Percentiles rank a stretch among this genome's conserved stretches.
Conservation (phyloP, 2,329 filamentous ascomycete genomes). For the Fusarium sp. region DNA sequence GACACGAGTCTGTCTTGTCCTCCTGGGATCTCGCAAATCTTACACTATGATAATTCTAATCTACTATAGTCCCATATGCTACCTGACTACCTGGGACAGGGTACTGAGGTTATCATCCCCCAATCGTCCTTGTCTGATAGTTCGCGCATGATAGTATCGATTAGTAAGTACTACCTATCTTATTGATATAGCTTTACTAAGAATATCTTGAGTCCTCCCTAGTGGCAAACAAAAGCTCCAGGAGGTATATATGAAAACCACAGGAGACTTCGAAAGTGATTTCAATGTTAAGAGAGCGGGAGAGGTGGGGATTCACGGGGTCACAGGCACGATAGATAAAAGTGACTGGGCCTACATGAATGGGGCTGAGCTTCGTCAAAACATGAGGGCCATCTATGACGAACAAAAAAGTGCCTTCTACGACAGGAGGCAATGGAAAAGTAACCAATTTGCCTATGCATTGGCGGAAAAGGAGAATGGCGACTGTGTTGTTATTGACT, state of each 20-base stretch:
- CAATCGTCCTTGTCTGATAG: background rate
- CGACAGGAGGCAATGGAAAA: background rate
- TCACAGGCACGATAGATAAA: background rate
- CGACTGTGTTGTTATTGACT: background rate
- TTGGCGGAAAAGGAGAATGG: background rate
- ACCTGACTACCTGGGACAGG: background rate
- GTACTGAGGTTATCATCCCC: background rate
- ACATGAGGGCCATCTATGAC: background rate
- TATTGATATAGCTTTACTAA: background rate
- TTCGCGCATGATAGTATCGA: background rate
- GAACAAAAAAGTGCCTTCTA: background rate
- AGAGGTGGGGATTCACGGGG: background rate
- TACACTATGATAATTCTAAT: background rate
- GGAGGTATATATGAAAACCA: no score
- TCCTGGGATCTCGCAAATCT: background rate
- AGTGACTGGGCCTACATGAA: constrained; percentile 1
- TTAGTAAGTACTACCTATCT: background rate
- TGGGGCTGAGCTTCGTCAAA: background rate
- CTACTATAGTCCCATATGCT: background rate
- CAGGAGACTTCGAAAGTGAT: background rate
- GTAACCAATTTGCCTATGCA: background rate
- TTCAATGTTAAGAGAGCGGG: background rate
- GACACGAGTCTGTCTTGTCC: background rate
- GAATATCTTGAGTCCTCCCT: background rate
- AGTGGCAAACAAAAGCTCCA: background rate